Base-by-base conservation (phyloP, 371 early-diverging fungal genomes). In the Haplosporangium sp. region DNA sequence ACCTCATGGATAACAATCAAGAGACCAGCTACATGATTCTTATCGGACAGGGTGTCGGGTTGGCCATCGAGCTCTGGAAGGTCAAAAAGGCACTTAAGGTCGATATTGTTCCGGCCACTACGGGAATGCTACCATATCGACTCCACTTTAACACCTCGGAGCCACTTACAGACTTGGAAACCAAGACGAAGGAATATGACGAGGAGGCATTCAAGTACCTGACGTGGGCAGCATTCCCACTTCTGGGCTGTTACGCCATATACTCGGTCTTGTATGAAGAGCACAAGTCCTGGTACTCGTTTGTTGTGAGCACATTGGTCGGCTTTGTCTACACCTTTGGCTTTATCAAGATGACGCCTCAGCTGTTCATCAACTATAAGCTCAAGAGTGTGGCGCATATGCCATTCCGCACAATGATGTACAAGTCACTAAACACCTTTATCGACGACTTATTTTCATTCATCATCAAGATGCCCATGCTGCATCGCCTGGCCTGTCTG, bases 391-490 rank as follows among this genome's bases (percentile, higher is more conserved):
- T 95, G 6, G 94, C 95, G 0, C 96, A 97, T 73, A 96, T 96
- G 96, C 96, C 96, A 6, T 94, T 95, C 93, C 91, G 90, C 70
- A 95, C 95, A 4, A 88, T 96, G 73, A 95, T 94, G 92, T 98
- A 98, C 87, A 96, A 96, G 82, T 93, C 95, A 0, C 83, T 97
- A 42, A 95, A 95, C 83, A 97, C 98, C 0, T 94, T 97, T 67
- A 92, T 97, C 60, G 96, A 97, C 80, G 98, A 98, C 71, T 74
- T 98, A 79, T 98, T 98, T 83, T 96, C 96, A 5, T 98, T 96
- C 82, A 91, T 95, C 48, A 95, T 96, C 86, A 94, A 94, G 77
- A 97, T 97, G 98, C 98, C 98, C 37, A 91, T 89, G 62, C 83
- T 96, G n/a, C 98, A 97, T 81, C 87, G 96, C 21, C 79, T 97